Conservation (phyloP, 176 grass and related monocot genomes). For the Dactylis glomerata region DNA sequence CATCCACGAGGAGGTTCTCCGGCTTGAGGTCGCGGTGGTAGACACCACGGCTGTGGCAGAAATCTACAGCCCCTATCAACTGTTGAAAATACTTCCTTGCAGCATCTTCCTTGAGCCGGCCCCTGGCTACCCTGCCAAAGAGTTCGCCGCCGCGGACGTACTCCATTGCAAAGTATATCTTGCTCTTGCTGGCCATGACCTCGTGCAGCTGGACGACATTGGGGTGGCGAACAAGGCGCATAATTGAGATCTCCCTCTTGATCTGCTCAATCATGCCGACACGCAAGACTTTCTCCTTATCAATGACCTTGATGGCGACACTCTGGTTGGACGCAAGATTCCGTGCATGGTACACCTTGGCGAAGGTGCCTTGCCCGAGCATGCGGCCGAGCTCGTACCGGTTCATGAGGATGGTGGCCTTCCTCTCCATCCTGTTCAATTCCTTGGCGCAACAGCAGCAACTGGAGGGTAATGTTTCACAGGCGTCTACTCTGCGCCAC, state of each 20-base stretch:
- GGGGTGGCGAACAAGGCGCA: conserved; percentile 75
- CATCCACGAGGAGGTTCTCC: conserved; percentile 82
- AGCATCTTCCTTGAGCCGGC: conserved; percentile 61
- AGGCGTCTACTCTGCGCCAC: conserved; percentile 38
- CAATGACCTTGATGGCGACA: conserved; percentile 83
- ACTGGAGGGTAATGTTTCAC: conserved; percentile 3
- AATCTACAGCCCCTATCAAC: conserved; percentile 69
- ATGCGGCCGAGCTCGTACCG: conserved; percentile 73
- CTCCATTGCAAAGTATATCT: conserved; percentile 94
- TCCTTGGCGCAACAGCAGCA: not conserved
- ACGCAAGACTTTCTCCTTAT: conserved; percentile 87
- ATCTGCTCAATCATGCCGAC: conserved; percentile 87
- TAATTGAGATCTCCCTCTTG: conserved; percentile 84
- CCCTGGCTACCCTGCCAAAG: conserved; percentile 58
- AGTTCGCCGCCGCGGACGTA: conserved; percentile 82
- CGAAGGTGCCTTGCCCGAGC: conserved; percentile 81
- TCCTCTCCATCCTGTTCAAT: conserved; percentile 69
- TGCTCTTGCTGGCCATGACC: conserved; percentile 94
- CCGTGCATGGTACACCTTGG: conserved; percentile 82
- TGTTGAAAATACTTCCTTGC: conserved; percentile 78
- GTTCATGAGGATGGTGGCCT: conserved; percentile 70
- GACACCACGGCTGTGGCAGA: conserved; percentile 88
- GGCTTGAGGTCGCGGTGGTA: conserved; percentile 91
- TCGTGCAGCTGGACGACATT: conserved; percentile 86
- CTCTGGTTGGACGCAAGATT: conserved; percentile 56